These are phyloP conservation scores for Neonectria punicea DNA, from an alignment of 2,329 filamentous ascomycete species.

Conservation along the genomic window DNA sequence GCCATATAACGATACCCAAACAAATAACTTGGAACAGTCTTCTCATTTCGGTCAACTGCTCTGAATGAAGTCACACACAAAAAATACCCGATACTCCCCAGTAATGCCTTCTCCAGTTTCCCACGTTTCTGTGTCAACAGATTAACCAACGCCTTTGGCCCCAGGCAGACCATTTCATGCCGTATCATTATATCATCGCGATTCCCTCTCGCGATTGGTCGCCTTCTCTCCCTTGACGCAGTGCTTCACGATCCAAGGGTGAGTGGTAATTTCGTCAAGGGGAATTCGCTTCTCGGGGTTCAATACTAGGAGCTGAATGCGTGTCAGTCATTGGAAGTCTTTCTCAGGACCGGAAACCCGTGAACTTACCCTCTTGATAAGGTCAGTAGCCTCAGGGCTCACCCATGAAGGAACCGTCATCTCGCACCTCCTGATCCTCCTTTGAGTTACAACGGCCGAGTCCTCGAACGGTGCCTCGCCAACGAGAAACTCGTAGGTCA, in stretches of 20 bases:
- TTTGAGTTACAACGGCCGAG: slow-evolving; percentile 91
- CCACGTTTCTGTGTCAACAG: slow-evolving; percentile 26
- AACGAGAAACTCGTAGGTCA: slow-evolving; percentile 96
- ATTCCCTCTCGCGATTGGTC: slow-evolving; percentile 59
- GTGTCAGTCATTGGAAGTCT: slow-evolving; percentile 36
- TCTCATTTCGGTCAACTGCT: slow-evolving; percentile 28
- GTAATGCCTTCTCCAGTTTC: slow-evolving; percentile 44
- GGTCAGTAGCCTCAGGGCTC: slow-evolving; percentile 86
- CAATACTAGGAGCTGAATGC: slow-evolving; percentile 81
- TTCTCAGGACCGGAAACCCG: too few relatives aligned
- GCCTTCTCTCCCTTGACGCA: slow-evolving; percentile 75
- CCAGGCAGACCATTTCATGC: slow-evolving; percentile 27
- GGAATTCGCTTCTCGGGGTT: slow-evolving; percentile 94
- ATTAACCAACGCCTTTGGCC: slow-evolving; percentile 37
- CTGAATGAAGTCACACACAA: slow-evolving; percentile 31
- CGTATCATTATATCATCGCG: slow-evolving; percentile 37
- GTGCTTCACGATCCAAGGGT: slow-evolving; percentile 98
- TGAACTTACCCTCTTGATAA: slow-evolving; percentile 84
- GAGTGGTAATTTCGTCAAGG: slow-evolving; percentile 86
- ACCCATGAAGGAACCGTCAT: slow-evolving; percentile 94
- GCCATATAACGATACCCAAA: slow-evolving; percentile 41
- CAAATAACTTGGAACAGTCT: slow-evolving; percentile 22
- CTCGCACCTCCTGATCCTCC: slow-evolving; percentile 87
- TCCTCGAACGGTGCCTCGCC: slow-evolving; percentile 98
- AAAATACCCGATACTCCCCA: slow-evolving; percentile 43